Percentiles rank a stretch among this genome's conserved stretches.
These are phyloP conservation scores for Triglochin maritima DNA, from an alignment of 106 monocot species.

Conservation along the genomic window DNA sequence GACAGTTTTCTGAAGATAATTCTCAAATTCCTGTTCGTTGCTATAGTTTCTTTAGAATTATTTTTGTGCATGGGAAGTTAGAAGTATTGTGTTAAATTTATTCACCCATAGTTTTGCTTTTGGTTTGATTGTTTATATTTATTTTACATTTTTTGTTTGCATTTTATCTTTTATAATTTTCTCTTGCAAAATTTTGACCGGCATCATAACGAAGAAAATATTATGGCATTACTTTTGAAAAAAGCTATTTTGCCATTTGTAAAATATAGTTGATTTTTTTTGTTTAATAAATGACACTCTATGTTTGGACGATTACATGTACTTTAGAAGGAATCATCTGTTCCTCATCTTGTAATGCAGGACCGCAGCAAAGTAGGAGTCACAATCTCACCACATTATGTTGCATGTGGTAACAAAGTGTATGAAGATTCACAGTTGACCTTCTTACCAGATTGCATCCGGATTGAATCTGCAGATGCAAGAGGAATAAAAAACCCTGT, in stretches of 20 bases:
- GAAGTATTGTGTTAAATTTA: no score
- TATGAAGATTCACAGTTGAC: slow-evolving; percentile 7
- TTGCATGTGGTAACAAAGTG: not conserved
- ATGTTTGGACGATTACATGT: not conserved
- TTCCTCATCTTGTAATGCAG: slow-evolving; percentile 1
- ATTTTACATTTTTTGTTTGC: no score
- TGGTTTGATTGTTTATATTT: no score
- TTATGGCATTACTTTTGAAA: not conserved
- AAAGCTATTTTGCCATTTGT: not conserved
- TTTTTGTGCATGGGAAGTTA: no score
- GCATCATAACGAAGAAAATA: not conserved
- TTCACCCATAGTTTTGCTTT: no score
- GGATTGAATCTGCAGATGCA: slow-evolving; percentile 2
- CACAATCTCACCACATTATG: slow-evolving; percentile 4
- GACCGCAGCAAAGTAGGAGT: not conserved
- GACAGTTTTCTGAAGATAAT: no score
- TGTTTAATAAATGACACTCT: not conserved
- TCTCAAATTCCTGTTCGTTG: no score
- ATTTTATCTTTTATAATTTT: not conserved
- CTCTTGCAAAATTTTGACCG: not conserved
- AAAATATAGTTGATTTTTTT: not conserved
- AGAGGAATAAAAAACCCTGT: not conserved
- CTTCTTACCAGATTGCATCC: slow-evolving; percentile 6
- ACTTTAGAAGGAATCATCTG: not conserved
- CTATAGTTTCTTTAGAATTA: no score